Evolutionary conservation across 495 filamentous ascomycete species (phyloP).

Genomic region (Penicillium angulare): DNA sequence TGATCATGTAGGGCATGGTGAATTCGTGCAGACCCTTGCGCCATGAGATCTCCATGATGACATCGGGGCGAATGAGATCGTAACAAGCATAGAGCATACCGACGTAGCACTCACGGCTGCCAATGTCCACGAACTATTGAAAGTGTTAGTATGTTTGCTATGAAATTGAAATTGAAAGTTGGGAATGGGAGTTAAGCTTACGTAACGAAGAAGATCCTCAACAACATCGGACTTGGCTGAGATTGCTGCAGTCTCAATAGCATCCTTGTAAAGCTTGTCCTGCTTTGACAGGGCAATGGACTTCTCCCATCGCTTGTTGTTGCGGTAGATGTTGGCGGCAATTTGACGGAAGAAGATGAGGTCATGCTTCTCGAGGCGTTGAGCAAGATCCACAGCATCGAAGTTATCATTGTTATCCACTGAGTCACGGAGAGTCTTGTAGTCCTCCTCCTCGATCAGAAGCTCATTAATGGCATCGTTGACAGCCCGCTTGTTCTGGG

Average conservation of each 20-base stretch:
- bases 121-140: conserved; percentile 93
- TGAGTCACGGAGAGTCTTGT: conserved; percentile 97
- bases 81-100: conserved; percentile 99
- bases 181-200: conserved; percentile 51
- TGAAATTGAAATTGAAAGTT: background rate
- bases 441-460: conserved; percentile 97
- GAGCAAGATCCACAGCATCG: conserved; percentile 91
- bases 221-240: conserved; percentile 88
- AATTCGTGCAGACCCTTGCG: conserved; percentile 92
- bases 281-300: conserved; percentile 98
- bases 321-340: conserved; percentile 96
- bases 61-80: conserved; percentile 88
- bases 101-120: conserved; percentile 97
- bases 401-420: conserved; percentile 99
- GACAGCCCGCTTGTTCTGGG: conserved; percentile 95
- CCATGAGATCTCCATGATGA: conserved; percentile 96
- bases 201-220: conserved; percentile 92
- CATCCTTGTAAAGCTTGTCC: conserved; percentile 99
- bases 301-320: conserved; percentile 99
- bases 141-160: conserved; percentile 28
- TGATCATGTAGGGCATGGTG: conserved; percentile 99
- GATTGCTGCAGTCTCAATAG: conserved; percentile 97
- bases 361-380: conserved; percentile 92
- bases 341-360: conserved; percentile 99
- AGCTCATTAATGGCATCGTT: conserved; percentile 99